Percentiles rank a stretch among this genome's conserved stretches.
Evolutionary conservation across 2,329 filamentous ascomycete genomes (phyloP).

Genomic region (Malbranchea cinnamomea): DNA sequence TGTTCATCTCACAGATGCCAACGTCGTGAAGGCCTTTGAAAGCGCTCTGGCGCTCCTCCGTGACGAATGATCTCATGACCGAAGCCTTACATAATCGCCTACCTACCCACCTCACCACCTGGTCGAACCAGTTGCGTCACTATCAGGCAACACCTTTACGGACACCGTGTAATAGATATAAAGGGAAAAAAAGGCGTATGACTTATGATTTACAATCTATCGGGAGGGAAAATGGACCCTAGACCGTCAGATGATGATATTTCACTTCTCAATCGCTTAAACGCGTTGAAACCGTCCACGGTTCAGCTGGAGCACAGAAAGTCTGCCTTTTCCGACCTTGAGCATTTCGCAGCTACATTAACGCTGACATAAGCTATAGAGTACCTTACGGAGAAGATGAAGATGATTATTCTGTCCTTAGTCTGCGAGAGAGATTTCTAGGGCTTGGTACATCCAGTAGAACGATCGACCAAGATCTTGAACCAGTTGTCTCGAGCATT

Average conservation of each 20-base stretch:
- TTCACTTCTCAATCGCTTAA: constrained; percentile 18
- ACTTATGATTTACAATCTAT: constrained; percentile 2
- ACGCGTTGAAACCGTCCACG: constrained; percentile 20
- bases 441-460: constrained; percentile 3
- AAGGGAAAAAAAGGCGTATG: background rate
- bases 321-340: constrained; percentile 10
- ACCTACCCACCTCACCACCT: no score
- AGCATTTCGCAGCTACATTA: constrained; percentile 5
- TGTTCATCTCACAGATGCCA: constrained; percentile 19
- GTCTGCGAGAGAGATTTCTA: constrained; percentile 4
- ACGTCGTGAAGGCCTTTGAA: constrained; percentile 34
- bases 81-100: no score
- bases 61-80: constrained; percentile 16
- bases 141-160: background rate
- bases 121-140: no score
- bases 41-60: constrained; percentile 30
- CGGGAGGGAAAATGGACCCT: no score
- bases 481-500: constrained; percentile 4
- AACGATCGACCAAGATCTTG: background rate
- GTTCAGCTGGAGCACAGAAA: constrained; percentile 17
- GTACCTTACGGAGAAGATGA: constrained; percentile 2
- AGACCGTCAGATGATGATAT: constrained; percentile 13
- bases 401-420: constrained; percentile 2
- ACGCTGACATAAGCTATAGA: constrained; percentile 5
- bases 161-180: background rate